These are phyloP conservation scores for Chrysophaeum taylorii DNA, from an alignment of 352 stramenopile species.

Conservation along the genomic window DNA sequence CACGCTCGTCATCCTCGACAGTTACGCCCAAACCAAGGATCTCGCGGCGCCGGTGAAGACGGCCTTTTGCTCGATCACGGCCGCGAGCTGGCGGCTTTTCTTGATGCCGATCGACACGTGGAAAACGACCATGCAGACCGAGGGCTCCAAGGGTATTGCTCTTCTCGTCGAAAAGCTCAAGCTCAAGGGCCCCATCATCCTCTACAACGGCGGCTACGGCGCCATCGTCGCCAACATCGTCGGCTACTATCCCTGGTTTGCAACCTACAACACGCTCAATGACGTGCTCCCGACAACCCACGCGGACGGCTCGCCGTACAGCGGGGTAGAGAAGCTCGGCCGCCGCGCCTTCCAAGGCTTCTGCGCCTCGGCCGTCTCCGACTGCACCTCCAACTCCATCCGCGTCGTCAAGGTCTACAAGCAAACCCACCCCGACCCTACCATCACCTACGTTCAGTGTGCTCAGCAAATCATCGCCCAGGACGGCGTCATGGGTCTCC, in stretches of 20 bases:
- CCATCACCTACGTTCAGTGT: slow-evolving; percentile 55
- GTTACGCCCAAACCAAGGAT: slow-evolving; percentile 45
- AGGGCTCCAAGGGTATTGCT: slow-evolving; percentile 6
- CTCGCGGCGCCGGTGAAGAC: slow-evolving; percentile 51
- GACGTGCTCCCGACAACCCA: slow-evolving; percentile 40
- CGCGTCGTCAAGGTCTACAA: slow-evolving; percentile 78
- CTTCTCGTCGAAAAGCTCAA: not conserved
- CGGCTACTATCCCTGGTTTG: slow-evolving; percentile 67
- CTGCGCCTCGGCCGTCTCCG: slow-evolving; percentile 55
- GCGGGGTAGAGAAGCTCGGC: slow-evolving; percentile 45
- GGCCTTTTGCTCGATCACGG: slow-evolving; percentile 46
- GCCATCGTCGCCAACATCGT: slow-evolving; percentile 3
- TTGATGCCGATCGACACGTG: slow-evolving; percentile 70
- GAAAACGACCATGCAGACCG: slow-evolving; percentile 70
- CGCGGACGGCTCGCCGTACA: slow-evolving; percentile 37
- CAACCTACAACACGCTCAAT: slow-evolving; percentile 68
- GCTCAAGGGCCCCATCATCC: not conserved
- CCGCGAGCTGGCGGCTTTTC: slow-evolving; percentile 65
- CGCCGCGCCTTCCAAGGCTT: slow-evolving; percentile 71
- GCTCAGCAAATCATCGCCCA: slow-evolving; percentile 57
- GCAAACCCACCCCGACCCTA: slow-evolving; percentile 48
- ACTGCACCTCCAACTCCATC: slow-evolving; percentile 74
- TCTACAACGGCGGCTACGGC: slow-evolving; percentile 12
- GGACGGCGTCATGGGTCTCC: slow-evolving; percentile 59
- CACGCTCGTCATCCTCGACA: slow-evolving; percentile 61